Evolutionary conservation across 108 stramenopile genomes (phyloP), one percentile per base, ranked within the genome.

Genomic region (Fragilaria crotonensis): DNA sequence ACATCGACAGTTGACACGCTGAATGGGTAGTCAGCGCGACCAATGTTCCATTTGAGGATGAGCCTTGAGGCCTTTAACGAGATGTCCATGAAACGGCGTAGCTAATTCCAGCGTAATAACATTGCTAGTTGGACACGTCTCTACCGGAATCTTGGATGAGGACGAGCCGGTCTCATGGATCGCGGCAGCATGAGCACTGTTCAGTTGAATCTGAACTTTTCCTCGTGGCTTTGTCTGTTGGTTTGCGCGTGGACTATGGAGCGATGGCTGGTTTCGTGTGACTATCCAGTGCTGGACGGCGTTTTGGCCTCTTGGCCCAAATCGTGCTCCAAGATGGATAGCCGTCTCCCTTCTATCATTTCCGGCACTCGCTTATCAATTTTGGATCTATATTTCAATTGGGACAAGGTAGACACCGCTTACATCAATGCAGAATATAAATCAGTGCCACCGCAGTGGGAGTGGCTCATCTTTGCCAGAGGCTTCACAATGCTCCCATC

Each of bases 81-180:
- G 54, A 67, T 70, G 73, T 1, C 77, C 69, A 60, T 70, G 52
- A 4, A 32, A 28, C n/a, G 52, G 33, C 19, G 60, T 51, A 18
- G 76, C 75, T 45, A 84, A 56, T 62, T 78, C 81, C 59, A 85
- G 68, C 11, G 88, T 90, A 82, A 85, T 73, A 23, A 79, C 71
- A 71, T 90, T 90, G 33, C 80, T 81, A 11, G 84, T 85, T 5
- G 88, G 88, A 59, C 88, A 90, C 0, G 59, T 68, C 66, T 90
- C 88, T 23, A 90, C 76, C 19, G 82, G 82, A 54, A 85, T 81
- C n/a, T n/a, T n/a, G n/a, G n/a, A n/a, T n/a, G n/a, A n/a, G n/a
- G n/a, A n/a, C n/a, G n/a, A n/a, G n/a, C 88, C 1, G 54, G 68
- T 3, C 70, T 81, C 14, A 30, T 59, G 23, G 87, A 84, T 0